Base-by-base conservation (phyloP, 2,329 filamentous ascomycete species). In the Pseudogymnoascus sp. region DNA sequence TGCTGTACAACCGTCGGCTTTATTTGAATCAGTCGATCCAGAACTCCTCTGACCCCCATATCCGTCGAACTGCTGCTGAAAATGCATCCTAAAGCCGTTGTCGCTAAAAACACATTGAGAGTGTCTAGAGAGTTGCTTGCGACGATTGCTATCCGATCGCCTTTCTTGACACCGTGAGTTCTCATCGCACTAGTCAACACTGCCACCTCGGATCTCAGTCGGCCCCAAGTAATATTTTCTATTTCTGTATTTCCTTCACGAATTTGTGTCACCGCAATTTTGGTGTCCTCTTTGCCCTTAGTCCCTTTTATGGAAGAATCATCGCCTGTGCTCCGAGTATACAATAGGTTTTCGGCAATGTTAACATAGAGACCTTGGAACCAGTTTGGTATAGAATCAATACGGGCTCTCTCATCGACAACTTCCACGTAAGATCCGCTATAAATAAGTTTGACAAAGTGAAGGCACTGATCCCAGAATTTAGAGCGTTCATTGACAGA, bases 311-410 rank as follows among this genome's bases (percentile, higher is more conserved):
- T 69, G 2, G 76, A 79, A 0, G 76, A n/a, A n/a, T n/a, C n/a
- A n/a, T 72, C 8, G 78, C 74, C 68, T 1, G 74, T 70, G 2
- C 72, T 71, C 12, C 76, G 75, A 1, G 81, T 81, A 75, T 83
- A 92, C 25, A 96, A 82, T 25, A 91, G 74, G 70, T 94, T 95
- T 75, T 95, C 90, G 4, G 89, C 87, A 70, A 86, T 93, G 69
- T 92, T 95, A 67, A 94, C 73, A 4, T 77, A 75, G 1, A 92
- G 79, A 30, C 90, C 90, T 1, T 84, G 76, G 72, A 94, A 95
- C 90, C 90, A 95, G 39, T 78, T 75, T 0, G 90, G 90, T 4
- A 93, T 79, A 14, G 78, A 77, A 63, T 90, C 86, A 72, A 95
- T 90, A 1, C 86, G 83, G 1, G 81, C 78, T 0, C 76, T 77